These are phyloP conservation scores for Discostella pseudostelligera DNA, from an alignment of 108 stramenopile species.

Conservation along the genomic window DNA sequence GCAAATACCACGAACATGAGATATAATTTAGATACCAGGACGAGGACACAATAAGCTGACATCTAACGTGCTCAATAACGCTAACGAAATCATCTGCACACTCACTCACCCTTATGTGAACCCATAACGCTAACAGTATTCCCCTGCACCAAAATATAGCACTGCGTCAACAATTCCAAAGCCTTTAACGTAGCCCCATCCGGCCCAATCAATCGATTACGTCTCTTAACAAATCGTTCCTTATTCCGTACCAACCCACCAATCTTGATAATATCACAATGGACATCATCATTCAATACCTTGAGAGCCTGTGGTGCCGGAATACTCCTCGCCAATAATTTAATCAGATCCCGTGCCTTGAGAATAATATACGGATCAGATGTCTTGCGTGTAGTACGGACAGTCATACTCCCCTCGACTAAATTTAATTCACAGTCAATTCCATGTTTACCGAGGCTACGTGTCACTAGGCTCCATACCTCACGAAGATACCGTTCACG, in stretches of 20 bases:
- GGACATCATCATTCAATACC: slow-evolving; percentile 93
- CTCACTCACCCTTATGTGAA: slow-evolving; percentile 37
- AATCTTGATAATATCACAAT: slow-evolving; percentile 99
- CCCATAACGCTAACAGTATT: slow-evolving; percentile 96
- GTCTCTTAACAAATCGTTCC: slow-evolving; percentile 98
- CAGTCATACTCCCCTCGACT: slow-evolving; percentile 99
- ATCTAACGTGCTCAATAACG: no score
- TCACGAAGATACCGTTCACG: slow-evolving; percentile 97
- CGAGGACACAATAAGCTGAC: no score
- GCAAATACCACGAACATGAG: no score
- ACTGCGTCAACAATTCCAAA: slow-evolving; percentile 95
- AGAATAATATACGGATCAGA: slow-evolving; percentile 95
- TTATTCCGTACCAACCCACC: slow-evolving; percentile 98
- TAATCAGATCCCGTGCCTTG: slow-evolving; percentile 96
- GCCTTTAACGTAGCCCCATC: slow-evolving; percentile 98
- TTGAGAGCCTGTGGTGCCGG: slow-evolving; percentile 92
- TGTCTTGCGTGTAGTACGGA: slow-evolving; percentile 94
- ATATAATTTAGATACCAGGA: no score
- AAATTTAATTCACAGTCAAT: slow-evolving; percentile 86
- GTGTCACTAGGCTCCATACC: slow-evolving; percentile 96
- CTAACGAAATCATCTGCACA: no score
- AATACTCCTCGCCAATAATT: slow-evolving; percentile 91
- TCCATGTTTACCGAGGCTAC: slow-evolving; percentile 73
- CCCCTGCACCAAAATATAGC: slow-evolving; percentile 98
- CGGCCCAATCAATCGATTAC: slow-evolving; percentile 95